A percentile compares a stretch with the other conserved stretches of the same genome.
Evolutionary conservation across 768 basidiomycete species (phyloP).

Genomic region (Termitomyces bulborhizus): DNA sequence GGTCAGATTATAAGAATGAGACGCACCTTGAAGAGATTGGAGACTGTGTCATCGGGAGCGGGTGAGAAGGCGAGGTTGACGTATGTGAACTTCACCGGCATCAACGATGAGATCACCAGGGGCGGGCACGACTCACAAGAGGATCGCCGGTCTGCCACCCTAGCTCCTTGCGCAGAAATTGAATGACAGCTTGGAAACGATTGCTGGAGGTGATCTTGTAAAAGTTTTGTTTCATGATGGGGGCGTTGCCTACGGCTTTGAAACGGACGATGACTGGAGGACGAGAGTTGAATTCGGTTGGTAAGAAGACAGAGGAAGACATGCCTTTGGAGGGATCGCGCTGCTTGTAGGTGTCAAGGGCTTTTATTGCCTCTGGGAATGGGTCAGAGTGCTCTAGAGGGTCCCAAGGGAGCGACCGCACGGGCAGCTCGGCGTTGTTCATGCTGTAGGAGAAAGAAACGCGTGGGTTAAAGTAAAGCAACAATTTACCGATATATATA

Average conservation of each 20-base stretch:
- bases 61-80: slow-evolving; percentile 71
- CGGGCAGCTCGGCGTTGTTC: no score
- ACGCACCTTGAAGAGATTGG: slow-evolving; percentile 66
- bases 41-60: slow-evolving; percentile 77
- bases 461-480: no score
- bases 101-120: no score
- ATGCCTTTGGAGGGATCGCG: no score
- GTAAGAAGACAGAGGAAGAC: neutral
- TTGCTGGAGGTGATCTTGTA: slow-evolving; percentile 96
- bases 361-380: no score
- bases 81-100: slow-evolving; percentile 25
- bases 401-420: no score
- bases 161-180: slow-evolving; percentile 85
- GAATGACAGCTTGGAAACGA: slow-evolving; percentile 91
- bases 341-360: no score
- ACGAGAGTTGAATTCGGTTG: neutral
- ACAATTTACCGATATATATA: no score
- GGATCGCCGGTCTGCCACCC: slow-evolving; percentile 85
- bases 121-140: slow-evolving; percentile 44
- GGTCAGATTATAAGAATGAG: neutral
- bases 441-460: no score
- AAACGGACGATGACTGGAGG: slow-evolving; percentile 87
- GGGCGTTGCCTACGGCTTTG: slow-evolving; percentile 96
- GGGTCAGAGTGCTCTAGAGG: no score
- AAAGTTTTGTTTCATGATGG: slow-evolving; percentile 98